Percentiles rank a stretch among this genome's conserved stretches.
These are phyloP conservation scores for Cytauxzoon felis DNA, from an alignment of 169 alveolate species.

Conservation along the genomic window DNA sequence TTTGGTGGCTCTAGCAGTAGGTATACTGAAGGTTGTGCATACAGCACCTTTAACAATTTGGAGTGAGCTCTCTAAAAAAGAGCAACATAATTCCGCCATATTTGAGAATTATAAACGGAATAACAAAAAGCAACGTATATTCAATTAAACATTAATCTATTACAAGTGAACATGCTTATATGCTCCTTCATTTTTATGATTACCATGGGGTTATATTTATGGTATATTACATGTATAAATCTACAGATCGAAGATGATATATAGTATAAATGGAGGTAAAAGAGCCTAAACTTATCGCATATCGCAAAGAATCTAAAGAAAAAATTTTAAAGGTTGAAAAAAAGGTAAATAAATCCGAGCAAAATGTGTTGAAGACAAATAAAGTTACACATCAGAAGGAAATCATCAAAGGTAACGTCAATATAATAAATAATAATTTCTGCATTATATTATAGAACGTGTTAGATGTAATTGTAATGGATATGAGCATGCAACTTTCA, in stretches of 20 bases:
- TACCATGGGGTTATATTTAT: too few species aligned
- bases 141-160: too few species aligned
- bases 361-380: neutral
- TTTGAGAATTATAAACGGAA: too few species aligned
- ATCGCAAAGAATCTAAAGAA: slow-evolving; percentile 8
- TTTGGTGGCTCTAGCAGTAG: slow-evolving; percentile 75
- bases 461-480: slow-evolving; percentile 48
- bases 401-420: neutral
- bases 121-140: too few species aligned
- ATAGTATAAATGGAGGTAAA: too few species aligned
- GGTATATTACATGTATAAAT: too few species aligned
- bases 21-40: slow-evolving; percentile 71
- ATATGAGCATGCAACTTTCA: slow-evolving; percentile 4
- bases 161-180: too few species aligned
- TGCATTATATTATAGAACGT: slow-evolving; percentile 12
- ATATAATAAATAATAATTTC: neutral
- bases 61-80: slow-evolving; percentile 70
- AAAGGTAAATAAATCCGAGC: slow-evolving; percentile 1
- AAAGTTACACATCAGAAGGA: neutral
- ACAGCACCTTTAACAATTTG: slow-evolving; percentile 80
- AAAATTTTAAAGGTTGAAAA: slow-evolving; percentile 6
- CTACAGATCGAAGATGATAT: too few species aligned
- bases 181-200: too few species aligned
- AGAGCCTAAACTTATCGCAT: slow-evolving; percentile 24
- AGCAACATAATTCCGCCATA: slow-evolving; percentile 51